Evolutionary conservation across 2,329 filamentous ascomycete genomes (phyloP).

Genomic region (Pezicula neosporulosa): DNA sequence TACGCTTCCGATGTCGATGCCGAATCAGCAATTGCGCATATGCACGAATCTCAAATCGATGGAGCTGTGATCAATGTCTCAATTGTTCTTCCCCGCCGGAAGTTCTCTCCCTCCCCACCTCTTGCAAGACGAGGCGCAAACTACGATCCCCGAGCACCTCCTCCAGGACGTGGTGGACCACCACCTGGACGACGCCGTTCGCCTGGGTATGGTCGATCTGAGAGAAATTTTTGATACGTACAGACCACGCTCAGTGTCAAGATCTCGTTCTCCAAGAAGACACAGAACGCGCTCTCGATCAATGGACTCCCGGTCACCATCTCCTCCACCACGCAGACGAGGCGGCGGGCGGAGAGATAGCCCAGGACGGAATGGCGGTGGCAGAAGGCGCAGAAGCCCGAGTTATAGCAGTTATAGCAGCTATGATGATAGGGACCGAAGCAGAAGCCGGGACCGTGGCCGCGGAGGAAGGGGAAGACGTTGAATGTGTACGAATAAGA

Average conservation of each 20-base stretch:
- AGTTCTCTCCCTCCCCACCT: conserved; percentile 78
- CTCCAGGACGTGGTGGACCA: conserved; percentile 15
- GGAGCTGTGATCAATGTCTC: conserved; percentile 31
- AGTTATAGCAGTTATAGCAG: conserved; percentile 62
- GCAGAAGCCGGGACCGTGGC: conserved; percentile 30
- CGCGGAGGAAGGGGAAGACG: conserved; percentile 22
- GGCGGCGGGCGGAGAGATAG: conserved; percentile 23
- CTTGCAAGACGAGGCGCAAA: conserved; percentile 60
- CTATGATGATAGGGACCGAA: conserved; percentile 43
- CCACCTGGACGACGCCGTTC: conserved; percentile 21
- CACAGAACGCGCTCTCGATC: conserved; percentile 36
- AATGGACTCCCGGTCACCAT: conserved; percentile 34
- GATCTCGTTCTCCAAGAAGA: conserved; percentile 36
- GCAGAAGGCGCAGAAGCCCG: conserved; percentile 49
- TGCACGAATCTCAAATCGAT: conserved; percentile 84
- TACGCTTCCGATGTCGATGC: conserved; percentile 76
- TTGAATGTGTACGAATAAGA: conserved; percentile 9
- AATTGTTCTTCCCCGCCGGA: conserved; percentile 37
- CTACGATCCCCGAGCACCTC: conserved; percentile 47
- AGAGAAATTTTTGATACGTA: conserved; percentile 29
- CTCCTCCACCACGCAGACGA: conserved; percentile 26
- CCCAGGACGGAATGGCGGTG: conserved; percentile 20
- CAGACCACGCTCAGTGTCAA: conserved; percentile 31
- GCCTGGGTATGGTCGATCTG: conserved; percentile 19
- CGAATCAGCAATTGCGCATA: conserved; percentile 85